Percentiles rank a stretch among this genome's conserved stretches.
phyloP scores from a whole-genome alignment of 2,329 filamentous ascomycete species.

The Colletotrichum lini region DNA sequence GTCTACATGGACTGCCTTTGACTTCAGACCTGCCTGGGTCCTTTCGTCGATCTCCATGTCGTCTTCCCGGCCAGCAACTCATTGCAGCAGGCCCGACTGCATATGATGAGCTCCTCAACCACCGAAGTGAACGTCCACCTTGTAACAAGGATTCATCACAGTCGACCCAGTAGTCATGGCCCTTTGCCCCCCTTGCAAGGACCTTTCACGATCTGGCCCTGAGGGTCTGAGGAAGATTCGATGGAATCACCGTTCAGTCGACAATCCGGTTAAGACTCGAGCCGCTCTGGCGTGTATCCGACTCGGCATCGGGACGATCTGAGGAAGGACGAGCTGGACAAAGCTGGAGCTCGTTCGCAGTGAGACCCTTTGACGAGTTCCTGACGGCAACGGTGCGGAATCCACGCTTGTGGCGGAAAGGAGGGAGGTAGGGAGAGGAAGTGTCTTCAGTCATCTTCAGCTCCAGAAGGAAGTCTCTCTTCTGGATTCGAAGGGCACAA shows the following conservation, averaged over 20 bases:
- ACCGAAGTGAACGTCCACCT: neutral
- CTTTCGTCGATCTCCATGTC: too few species aligned
- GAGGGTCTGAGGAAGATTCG: too few species aligned
- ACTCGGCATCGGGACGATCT: neutral
- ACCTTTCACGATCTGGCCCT: too few species aligned
- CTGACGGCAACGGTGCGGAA: neutral
- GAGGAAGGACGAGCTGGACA: neutral
- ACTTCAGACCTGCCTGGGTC: neutral
- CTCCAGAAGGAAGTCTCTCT: neutral
- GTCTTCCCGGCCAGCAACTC: neutral
- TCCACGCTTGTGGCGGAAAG: neutral
- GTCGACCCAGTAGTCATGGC: too few species aligned
- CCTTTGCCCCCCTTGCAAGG: too few species aligned
- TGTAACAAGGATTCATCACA: neutral
- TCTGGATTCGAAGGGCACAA: neutral
- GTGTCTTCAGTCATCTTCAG: neutral
- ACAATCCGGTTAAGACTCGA: too few species aligned
- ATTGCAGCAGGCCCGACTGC: neutral
- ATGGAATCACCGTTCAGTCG: too few species aligned
- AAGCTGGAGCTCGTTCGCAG: neutral
- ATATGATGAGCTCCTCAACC: neutral
- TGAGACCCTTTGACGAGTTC: neutral
- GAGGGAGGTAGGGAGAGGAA: too few species aligned
- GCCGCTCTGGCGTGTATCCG: neutral
- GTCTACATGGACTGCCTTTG: neutral